Conservation (phyloP, 768 basidiomycete species). For the Tulasnella sp. region DNA sequence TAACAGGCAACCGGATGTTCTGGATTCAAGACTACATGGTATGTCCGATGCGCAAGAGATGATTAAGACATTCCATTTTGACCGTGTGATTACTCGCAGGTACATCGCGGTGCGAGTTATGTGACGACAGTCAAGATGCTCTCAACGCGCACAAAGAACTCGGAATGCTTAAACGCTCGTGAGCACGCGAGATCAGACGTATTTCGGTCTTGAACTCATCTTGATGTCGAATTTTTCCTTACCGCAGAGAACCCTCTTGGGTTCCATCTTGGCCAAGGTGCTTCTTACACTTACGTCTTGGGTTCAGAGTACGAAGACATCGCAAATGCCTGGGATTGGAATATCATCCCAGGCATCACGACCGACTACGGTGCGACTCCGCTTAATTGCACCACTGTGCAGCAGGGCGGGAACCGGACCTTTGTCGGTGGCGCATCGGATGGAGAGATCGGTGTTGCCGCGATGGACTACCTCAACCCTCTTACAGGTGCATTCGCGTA, state of each 20-base stretch:
- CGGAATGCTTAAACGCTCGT: slow-evolving; percentile 46
- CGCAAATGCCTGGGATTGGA: slow-evolving; percentile 65
- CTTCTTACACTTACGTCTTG: slow-evolving; percentile 48
- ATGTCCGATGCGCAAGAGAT: neutral
- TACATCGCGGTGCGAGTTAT: slow-evolving; percentile 50
- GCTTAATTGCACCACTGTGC: slow-evolving; percentile 39
- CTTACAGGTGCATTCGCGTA: slow-evolving; percentile 42
- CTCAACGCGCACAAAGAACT: slow-evolving; percentile 46
- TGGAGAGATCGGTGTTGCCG: slow-evolving; percentile 44
- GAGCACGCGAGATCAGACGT: neutral
- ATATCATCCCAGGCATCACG: slow-evolving; percentile 62
- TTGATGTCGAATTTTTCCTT: neutral
- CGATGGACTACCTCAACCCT: slow-evolving; percentile 61
- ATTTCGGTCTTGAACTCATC: neutral
- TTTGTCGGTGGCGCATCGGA: slow-evolving; percentile 62
- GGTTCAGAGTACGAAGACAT: slow-evolving; percentile 70
- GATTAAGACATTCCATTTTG: neutral
- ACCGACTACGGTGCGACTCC: slow-evolving; percentile 49
- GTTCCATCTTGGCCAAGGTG: slow-evolving; percentile 61
- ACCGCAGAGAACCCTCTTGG: slow-evolving; percentile 49
- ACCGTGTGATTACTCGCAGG: slow-evolving; percentile 33
- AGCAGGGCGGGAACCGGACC: slow-evolving; percentile 37
- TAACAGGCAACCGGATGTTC: slow-evolving; percentile 54
- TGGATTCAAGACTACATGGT: slow-evolving; percentile 64
- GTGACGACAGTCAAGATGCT: slow-evolving; percentile 57